Conservation (phyloP, 1,284 basidiomycete species). For the Microbotryomycetes sp. region DNA sequence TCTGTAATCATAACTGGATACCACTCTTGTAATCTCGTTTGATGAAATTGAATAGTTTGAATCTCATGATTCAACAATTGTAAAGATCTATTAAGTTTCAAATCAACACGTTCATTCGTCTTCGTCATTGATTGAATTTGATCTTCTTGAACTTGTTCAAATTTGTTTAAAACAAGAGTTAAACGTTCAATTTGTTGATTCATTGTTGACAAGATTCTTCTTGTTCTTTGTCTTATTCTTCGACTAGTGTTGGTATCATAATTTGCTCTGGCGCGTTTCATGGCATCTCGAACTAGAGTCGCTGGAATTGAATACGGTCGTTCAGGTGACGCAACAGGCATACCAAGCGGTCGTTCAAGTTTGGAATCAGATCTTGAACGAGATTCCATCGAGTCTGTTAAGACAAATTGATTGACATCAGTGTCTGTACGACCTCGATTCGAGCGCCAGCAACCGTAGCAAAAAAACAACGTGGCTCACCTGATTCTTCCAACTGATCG, state of each 20-base stretch:
- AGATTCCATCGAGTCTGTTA: not conserved
- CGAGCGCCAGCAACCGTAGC: no score
- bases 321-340: not conserved
- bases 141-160: conserved; percentile 9
- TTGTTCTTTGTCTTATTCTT: conserved; percentile 13
- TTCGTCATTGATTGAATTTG: not conserved
- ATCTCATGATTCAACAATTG: conserved; percentile 16
- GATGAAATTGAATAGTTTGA: conserved; percentile 7
- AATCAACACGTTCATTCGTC: not conserved
- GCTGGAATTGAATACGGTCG: conserved; percentile 21
- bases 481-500: not conserved
- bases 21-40: conserved; percentile 15
- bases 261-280: conserved; percentile 2
- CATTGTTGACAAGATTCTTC: conserved; percentile 12
- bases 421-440: not conserved
- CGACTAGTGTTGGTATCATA: conserved; percentile 15
- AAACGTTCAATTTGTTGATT: conserved; percentile 15
- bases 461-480: no score
- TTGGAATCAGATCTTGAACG: not conserved
- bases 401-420: not conserved
- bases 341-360: not conserved
- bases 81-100: conserved; percentile 1
- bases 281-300: conserved; percentile 12
- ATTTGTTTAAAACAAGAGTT: conserved; percentile 9
- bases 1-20: conserved; percentile 17